These are phyloP conservation scores for Senna tora DNA, from an alignment of 306 rosid genomes.

Conservation along the genomic window DNA sequence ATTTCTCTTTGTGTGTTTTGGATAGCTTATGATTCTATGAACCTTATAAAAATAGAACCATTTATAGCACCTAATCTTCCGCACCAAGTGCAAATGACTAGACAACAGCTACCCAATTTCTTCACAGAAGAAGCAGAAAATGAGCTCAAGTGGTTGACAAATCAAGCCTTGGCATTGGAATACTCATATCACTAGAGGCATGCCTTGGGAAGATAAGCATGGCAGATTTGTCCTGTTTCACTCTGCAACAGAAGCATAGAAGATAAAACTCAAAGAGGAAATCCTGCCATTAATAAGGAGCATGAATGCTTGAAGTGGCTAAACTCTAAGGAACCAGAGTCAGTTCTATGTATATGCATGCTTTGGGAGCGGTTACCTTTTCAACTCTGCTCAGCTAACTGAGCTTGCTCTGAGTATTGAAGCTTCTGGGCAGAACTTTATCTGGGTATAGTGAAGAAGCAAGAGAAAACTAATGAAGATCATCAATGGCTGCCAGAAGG, in stretches of 20 bases:
- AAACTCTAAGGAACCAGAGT: conserved; percentile 30
- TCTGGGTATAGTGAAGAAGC: conserved; percentile 47
- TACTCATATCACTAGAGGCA: conserved; percentile 33
- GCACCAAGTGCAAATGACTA: background rate
- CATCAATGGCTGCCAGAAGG: conserved; percentile 43
- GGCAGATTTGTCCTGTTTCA: conserved; percentile 35
- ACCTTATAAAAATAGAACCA: background rate
- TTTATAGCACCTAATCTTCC: background rate
- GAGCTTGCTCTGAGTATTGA: conserved; percentile 42
- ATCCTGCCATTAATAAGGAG: conserved; percentile 5
- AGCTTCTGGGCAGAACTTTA: conserved; percentile 38
- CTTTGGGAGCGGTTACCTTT: conserved; percentile 3
- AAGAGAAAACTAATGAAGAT: background rate
- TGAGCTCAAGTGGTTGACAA: background rate
- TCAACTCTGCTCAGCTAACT: conserved; percentile 32
- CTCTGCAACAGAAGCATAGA: background rate
- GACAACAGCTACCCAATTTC: background rate
- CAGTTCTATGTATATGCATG: conserved; percentile 37
- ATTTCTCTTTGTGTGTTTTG: background rate
- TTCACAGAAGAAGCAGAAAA: background rate
- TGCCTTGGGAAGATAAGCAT: conserved; percentile 15
- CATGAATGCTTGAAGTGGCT: conserved; percentile 44
- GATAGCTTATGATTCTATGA: background rate
- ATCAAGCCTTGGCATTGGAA: background rate
- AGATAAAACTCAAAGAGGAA: background rate